phyloP scores from a whole-genome alignment of 306 rosid genomes.

The Acacia melanoxylon region DNA sequence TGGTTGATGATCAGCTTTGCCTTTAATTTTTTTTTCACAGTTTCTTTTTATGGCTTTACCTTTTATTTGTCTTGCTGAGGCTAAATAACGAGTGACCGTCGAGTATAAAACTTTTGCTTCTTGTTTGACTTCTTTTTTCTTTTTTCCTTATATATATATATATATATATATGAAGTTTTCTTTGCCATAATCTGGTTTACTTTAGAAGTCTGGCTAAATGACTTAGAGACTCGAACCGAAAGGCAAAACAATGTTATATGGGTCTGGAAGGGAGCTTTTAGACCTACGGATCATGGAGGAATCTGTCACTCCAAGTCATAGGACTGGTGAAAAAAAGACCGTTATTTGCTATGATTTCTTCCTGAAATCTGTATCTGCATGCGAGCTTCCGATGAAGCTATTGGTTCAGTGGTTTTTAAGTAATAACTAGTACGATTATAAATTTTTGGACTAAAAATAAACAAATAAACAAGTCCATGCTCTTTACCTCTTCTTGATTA shows the following conservation, averaged over 20 bases:
- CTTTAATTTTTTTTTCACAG: not conserved
- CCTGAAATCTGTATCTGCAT: slow-evolving; percentile 11
- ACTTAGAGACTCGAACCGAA: not conserved
- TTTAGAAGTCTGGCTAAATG: not conserved
- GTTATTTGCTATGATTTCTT: not conserved
- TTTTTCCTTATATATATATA: too few relatives aligned
- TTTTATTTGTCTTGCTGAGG: too few relatives aligned
- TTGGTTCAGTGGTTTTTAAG: not conserved
- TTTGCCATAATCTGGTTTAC: too few relatives aligned
- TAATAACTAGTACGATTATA: not conserved
- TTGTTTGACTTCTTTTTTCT: too few relatives aligned
- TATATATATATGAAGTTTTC: too few relatives aligned
- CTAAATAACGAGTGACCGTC: too few relatives aligned
- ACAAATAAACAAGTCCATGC: not conserved
- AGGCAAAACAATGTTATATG: not conserved
- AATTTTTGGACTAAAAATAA: slow-evolving; percentile 14
- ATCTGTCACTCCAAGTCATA: not conserved
- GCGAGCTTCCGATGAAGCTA: slow-evolving; percentile 26
- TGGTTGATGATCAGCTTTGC: not conserved
- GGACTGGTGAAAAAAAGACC: not conserved
- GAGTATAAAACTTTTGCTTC: too few relatives aligned
- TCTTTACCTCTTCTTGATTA: not conserved
- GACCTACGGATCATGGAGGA: not conserved
- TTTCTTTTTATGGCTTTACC: too few relatives aligned
- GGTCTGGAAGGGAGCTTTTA: slow-evolving; percentile 8